Percentiles rank a stretch among this genome's conserved stretches.
Evolutionary conservation across 495 filamentous ascomycete species (phyloP).

Genomic region (Stereocaulon alpinum): DNA sequence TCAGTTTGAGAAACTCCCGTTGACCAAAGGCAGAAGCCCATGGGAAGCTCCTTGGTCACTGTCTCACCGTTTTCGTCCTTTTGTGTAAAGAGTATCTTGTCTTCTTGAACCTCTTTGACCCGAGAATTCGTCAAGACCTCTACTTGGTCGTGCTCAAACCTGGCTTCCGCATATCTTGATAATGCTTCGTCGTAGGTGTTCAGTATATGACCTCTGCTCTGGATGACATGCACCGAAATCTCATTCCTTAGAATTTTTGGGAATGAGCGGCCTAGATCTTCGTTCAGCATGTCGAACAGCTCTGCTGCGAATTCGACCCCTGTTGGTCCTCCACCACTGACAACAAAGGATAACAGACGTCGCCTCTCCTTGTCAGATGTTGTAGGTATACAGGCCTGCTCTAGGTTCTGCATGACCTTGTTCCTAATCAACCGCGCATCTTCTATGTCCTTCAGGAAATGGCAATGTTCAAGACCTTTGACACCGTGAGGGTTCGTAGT

Average conservation of each 20-base stretch:
- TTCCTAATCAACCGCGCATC: conserved; percentile 87
- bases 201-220: conserved; percentile 84
- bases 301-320: conserved; percentile 98
- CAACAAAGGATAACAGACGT: conserved; percentile 83
- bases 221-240: conserved; percentile 94
- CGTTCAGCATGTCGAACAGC: conserved; percentile 90
- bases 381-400: conserved; percentile 85
- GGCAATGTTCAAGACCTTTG: conserved; percentile 85
- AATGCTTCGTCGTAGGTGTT: conserved; percentile 98
- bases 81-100: conserved; percentile 83
- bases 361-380: conserved; percentile 81
- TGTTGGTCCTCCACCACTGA: conserved; percentile 91
- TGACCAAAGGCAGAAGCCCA: conserved; percentile 96
- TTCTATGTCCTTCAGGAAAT: conserved; percentile 87
- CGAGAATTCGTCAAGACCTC: conserved; percentile 84
- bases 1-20: conserved; percentile 88
- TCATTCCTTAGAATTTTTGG: conserved; percentile 88
- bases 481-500: conserved; percentile 93
- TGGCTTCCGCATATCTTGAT: conserved; percentile 78
- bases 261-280: conserved; percentile 76
- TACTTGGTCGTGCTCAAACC: conserved; percentile 79
- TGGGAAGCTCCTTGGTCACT: conserved; percentile 84
- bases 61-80: conserved; percentile 58
- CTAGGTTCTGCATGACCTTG: conserved; percentile 81
- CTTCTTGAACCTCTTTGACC: conserved; percentile 75